Percentiles rank a stretch among this genome's conserved stretches.
These are phyloP conservation scores for Beta lomatogona DNA, from an alignment of 179 eudicot genomes.

Conservation along the genomic window DNA sequence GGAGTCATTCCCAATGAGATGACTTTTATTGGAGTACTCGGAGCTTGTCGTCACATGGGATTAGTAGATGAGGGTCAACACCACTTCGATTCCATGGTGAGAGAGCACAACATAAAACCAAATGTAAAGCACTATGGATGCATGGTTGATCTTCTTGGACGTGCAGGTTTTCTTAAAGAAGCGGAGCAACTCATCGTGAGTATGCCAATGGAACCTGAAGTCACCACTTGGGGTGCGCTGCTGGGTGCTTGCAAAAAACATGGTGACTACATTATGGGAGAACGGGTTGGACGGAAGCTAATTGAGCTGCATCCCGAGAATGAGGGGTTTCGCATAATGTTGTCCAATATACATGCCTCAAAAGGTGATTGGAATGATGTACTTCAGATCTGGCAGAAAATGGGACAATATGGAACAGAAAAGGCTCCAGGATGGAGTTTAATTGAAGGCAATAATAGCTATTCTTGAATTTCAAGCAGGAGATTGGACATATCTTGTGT, in stretches of 20 bases:
- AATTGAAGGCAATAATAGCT: background rate
- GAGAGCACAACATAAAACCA: background rate
- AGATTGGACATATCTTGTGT: background rate
- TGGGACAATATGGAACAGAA: background rate
- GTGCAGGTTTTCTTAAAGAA: background rate
- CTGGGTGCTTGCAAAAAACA: background rate
- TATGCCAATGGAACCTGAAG: background rate
- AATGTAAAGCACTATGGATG: background rate
- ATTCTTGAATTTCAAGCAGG: background rate
- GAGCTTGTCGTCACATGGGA: background rate
- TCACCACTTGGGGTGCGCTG: constrained; percentile 1
- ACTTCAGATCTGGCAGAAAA: constrained; percentile 1
- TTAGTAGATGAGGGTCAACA: background rate
- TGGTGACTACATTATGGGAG: background rate
- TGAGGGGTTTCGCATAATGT: background rate
- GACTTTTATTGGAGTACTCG: background rate
- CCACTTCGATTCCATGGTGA: background rate
- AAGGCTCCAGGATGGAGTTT: background rate
- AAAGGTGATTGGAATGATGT: background rate
- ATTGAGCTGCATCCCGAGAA: background rate
- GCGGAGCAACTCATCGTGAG: background rate
- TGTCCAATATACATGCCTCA: background rate
- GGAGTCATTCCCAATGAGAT: background rate
- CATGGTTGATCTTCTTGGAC: background rate
- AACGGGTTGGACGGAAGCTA: background rate